Evolutionary conservation across 2,329 filamentous ascomycete species (phyloP).

Genomic region (Colletotrichum graminicola): DNA sequence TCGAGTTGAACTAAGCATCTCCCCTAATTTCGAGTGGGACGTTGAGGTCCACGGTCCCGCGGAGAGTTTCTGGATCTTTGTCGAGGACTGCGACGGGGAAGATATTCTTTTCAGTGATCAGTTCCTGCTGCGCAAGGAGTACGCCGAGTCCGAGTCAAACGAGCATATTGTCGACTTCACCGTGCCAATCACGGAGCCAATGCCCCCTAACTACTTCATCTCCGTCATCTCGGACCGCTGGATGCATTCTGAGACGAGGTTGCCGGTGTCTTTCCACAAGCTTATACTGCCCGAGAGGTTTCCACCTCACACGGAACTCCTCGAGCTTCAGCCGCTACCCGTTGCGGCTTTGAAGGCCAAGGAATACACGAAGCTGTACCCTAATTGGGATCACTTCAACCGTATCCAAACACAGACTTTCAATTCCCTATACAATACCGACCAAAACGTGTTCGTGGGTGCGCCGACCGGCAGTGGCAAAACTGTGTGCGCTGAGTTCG

Average conservation of each 20-base stretch:
- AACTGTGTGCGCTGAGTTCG: constrained; percentile 96
- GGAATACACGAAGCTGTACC: constrained; percentile 85
- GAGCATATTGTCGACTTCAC: constrained; percentile 97
- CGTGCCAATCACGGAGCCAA: constrained; percentile 94
- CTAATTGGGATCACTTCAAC: constrained; percentile 90
- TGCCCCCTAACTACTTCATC: constrained; percentile 99
- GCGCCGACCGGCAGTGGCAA: constrained; percentile 96
- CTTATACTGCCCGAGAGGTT: constrained; percentile 95
- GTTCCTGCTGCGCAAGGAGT: constrained; percentile 91
- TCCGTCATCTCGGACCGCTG: constrained; percentile 94
- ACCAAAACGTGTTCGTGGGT: constrained; percentile 94
- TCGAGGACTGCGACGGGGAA: constrained; percentile 97
- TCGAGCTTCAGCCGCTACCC: constrained; percentile 92
- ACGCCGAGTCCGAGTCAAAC: constrained; percentile 85
- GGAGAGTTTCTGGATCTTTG: constrained; percentile 96
- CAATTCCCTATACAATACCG: constrained; percentile 89
- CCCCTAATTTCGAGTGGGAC: constrained; percentile 97
- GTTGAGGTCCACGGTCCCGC: constrained; percentile 87
- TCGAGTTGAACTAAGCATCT: constrained; percentile 88
- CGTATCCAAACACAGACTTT: constrained; percentile 98
- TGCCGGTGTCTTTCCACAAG: constrained; percentile 95
- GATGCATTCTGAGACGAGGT: constrained; percentile 97
- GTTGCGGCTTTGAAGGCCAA: constrained; percentile 88
- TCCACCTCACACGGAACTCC: constrained; percentile 89
- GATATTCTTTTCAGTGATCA: constrained; percentile 95